Conservation (phyloP, 2,329 filamentous ascomycete genomes). For the Parascedosporium putredinis region DNA sequence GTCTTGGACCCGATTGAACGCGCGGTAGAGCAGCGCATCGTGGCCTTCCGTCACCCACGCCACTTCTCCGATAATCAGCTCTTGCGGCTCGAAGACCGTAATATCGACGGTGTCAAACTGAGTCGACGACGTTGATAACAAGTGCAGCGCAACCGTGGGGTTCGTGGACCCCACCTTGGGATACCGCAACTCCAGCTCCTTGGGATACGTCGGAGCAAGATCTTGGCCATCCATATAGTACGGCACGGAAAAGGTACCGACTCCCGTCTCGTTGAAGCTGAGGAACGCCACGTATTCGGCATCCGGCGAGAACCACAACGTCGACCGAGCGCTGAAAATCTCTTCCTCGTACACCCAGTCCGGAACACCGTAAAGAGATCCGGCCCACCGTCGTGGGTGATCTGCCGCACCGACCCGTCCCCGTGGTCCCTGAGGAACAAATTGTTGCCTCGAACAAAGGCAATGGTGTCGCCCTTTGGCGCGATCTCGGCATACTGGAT, state of each 20-base stretch:
- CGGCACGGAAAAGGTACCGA: conserved; percentile 53
- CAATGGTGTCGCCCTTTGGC: conserved; percentile 46
- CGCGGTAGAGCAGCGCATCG: conserved; percentile 50
- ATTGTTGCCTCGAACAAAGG: conserved; percentile 58
- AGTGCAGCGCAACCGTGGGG: conserved; percentile 50
- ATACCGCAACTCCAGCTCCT: conserved; percentile 53
- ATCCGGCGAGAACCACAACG: conserved; percentile 87
- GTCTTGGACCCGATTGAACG: conserved; percentile 60
- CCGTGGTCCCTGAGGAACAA: conserved; percentile 36
- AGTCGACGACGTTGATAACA: conserved; percentile 41
- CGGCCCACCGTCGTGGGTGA: conserved; percentile 49
- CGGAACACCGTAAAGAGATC: conserved; percentile 54
- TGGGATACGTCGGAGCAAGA: conserved; percentile 50
- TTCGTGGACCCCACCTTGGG: conserved; percentile 61
- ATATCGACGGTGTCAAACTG: conserved; percentile 36
- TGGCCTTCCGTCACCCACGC: conserved; percentile 55
- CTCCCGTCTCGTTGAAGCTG: conserved; percentile 71
- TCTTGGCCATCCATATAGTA: conserved; percentile 54
- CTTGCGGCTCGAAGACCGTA: conserved; percentile 46
- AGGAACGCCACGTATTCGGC: conserved; percentile 81
- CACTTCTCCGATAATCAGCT: conserved; percentile 57
- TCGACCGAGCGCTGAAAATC: conserved; percentile 57
- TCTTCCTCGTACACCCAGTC: conserved; percentile 75
- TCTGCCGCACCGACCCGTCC: conserved; percentile 41
- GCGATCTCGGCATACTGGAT: conserved; percentile 58